Evolutionary conservation across 1,284 basidiomycete genomes (phyloP).

Genomic region (Mycena citricolor): DNA sequence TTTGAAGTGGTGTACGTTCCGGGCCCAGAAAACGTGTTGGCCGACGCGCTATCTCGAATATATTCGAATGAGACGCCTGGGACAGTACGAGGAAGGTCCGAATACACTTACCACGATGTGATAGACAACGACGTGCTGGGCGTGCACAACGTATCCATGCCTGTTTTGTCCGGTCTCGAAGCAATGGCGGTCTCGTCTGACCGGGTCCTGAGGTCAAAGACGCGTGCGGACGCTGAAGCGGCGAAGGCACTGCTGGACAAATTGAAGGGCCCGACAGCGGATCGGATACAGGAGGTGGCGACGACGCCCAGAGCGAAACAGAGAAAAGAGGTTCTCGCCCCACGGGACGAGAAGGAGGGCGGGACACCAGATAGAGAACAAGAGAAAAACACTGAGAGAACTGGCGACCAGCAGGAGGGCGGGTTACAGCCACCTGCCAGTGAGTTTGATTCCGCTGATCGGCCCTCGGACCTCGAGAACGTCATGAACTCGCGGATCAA

Average conservation of each 20-base stretch:
- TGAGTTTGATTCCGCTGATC: neutral
- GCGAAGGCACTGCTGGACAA: conserved; percentile 6
- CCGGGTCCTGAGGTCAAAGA: neutral
- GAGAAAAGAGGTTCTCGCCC: conserved; percentile 23
- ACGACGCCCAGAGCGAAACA: no score
- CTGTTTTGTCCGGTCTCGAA: conserved; percentile 22
- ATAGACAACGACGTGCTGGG: neutral
- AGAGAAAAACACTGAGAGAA: no score
- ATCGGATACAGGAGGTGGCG: no score
- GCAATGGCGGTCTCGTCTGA: conserved; percentile 9
- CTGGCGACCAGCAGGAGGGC: neutral
- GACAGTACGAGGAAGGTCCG: conserved; percentile 18
- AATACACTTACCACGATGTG: conserved; percentile 20
- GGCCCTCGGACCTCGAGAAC: neutral
- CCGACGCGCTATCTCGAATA: conserved; percentile 21
- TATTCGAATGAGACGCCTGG: conserved; percentile 25
- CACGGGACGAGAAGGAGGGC: conserved; percentile 28
- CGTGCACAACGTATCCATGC: conserved; percentile 9
- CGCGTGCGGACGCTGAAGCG: conserved; percentile 7
- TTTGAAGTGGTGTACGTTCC: conserved; percentile 22
- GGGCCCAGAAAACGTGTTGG: conserved; percentile 19
- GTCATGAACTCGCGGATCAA: no score
- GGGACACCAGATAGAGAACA: conserved; percentile 15
- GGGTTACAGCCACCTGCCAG: neutral
- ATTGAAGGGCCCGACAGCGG: conserved; percentile 18